Conservation (phyloP, 148 eudicot genomes). For the Rhododendron kiyosumense region DNA sequence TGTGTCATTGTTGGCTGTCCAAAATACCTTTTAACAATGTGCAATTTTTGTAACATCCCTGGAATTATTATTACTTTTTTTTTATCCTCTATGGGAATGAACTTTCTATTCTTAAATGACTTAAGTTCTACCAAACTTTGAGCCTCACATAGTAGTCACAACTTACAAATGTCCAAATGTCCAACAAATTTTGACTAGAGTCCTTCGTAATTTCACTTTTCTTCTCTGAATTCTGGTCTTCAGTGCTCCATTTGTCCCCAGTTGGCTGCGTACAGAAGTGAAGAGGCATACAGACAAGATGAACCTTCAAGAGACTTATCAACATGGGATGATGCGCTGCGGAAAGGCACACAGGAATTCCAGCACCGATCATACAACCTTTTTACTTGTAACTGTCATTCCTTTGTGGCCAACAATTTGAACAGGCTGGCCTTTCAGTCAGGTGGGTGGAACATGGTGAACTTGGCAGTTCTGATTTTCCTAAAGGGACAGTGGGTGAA, state of each 20-base stretch:
- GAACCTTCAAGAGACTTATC: slow-evolving; percentile 29
- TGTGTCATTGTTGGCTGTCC: not conserved
- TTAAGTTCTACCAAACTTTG: not conserved
- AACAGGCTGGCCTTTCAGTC: slow-evolving; percentile 64
- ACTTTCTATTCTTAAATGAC: not conserved
- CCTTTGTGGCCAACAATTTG: slow-evolving; percentile 77
- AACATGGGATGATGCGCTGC: slow-evolving; percentile 68
- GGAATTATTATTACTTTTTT: not conserved
- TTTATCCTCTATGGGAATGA: not conserved
- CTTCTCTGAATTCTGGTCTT: not conserved
- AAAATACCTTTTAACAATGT: not conserved
- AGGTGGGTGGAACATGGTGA: slow-evolving; percentile 85
- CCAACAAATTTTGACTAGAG: not conserved
- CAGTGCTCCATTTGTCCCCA: slow-evolving; percentile 43
- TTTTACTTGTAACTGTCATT: slow-evolving; percentile 93
- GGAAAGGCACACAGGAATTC: slow-evolving; percentile 70
- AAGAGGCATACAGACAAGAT: slow-evolving; percentile 22
- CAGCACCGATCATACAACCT: slow-evolving; percentile 80
- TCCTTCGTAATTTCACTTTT: not conserved
- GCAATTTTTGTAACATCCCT: not conserved
- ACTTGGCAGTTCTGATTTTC: slow-evolving; percentile 59
- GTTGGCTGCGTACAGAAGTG: slow-evolving; percentile 23
- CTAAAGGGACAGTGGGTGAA: slow-evolving; percentile 78
- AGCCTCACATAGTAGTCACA: not conserved
- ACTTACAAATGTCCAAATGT: not conserved